Percentiles rank a stretch among this genome's conserved stretches.
These are phyloP conservation scores for Didymella segeticola DNA, from an alignment of 2,329 filamentous ascomycete genomes.

Conservation along the genomic window DNA sequence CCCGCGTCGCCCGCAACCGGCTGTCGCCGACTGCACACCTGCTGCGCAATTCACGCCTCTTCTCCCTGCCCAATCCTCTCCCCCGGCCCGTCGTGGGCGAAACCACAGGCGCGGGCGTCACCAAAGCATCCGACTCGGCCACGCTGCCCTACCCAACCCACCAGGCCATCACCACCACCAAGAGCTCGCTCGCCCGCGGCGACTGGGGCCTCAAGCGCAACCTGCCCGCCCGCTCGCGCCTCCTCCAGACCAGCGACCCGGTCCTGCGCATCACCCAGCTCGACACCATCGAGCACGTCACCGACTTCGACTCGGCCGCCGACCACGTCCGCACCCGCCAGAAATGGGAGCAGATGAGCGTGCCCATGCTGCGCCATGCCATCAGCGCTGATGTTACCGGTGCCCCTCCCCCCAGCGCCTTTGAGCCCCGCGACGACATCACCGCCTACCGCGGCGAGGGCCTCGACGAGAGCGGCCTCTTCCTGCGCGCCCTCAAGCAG, in stretches of 20 bases:
- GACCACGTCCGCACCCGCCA: slow-evolving; percentile 81
- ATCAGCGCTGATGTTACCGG: slow-evolving; percentile 22
- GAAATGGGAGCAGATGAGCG: slow-evolving; percentile 84
- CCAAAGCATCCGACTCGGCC: slow-evolving; percentile 68
- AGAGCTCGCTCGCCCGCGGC: slow-evolving; percentile 73
- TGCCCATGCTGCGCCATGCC: slow-evolving; percentile 66
- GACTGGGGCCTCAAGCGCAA: slow-evolving; percentile 94
- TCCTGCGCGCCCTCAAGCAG: slow-evolving; percentile 33
- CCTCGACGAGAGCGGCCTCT: slow-evolving; percentile 36
- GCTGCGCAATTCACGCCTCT: slow-evolving; percentile 86
- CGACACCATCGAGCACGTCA: slow-evolving; percentile 86
- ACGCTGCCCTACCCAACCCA: slow-evolving; percentile 82
- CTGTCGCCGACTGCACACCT: slow-evolving; percentile 70
- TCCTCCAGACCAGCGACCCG: slow-evolving; percentile 72
- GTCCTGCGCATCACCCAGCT: slow-evolving; percentile 77
- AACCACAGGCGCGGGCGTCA: slow-evolving; percentile 56
- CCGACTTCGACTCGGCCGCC: slow-evolving; percentile 82
- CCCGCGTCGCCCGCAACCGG: slow-evolving; percentile 41
- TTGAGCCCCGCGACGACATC: slow-evolving; percentile 42
- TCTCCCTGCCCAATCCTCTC: slow-evolving; percentile 81
- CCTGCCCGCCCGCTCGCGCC: slow-evolving; percentile 74
- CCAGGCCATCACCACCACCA: slow-evolving; percentile 80
- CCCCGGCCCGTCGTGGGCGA: slow-evolving; percentile 61
- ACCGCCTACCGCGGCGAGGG: slow-evolving; percentile 40
- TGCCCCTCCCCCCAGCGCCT: slow-evolving; percentile 31